These are phyloP conservation scores for Marasmius tenuissimus DNA, from an alignment of 1,284 basidiomycete species.

Conservation along the genomic window DNA sequence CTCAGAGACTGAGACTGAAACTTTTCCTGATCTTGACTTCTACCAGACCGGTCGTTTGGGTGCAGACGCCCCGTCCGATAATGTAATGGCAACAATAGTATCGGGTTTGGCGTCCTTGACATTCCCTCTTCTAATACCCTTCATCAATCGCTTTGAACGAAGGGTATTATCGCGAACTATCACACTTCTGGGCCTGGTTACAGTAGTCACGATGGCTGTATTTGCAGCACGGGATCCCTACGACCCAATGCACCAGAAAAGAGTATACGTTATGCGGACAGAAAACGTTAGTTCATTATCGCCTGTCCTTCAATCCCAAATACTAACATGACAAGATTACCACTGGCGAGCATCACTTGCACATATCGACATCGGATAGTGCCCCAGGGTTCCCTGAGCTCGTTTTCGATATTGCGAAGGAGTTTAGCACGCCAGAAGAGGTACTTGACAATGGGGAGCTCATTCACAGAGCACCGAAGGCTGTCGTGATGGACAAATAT, in stretches of 20 bases:
- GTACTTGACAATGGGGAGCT: slow-evolving; percentile 1
- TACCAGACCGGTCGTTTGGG: slow-evolving; percentile 74
- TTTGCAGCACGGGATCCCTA: slow-evolving; percentile 70
- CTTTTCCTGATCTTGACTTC: background rate
- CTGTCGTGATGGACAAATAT: slow-evolving; percentile 62
- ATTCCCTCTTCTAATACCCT: slow-evolving; percentile 67
- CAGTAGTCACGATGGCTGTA: slow-evolving; percentile 56
- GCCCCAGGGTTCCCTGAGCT: slow-evolving; percentile 74
- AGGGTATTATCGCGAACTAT: slow-evolving; percentile 48
- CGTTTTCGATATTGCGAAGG: slow-evolving; percentile 58
- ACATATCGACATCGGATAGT: slow-evolving; percentile 83
- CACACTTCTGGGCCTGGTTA: slow-evolving; percentile 44
- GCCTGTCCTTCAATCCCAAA: slow-evolving; percentile 1
- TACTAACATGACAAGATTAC: slow-evolving; percentile 52
- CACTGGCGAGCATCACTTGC: slow-evolving; percentile 72
- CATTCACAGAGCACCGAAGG: slow-evolving; percentile 31
- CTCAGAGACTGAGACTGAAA: background rate
- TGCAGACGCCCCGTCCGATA: slow-evolving; percentile 79
- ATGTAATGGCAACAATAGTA: slow-evolving; percentile 84
- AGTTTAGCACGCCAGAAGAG: slow-evolving; percentile 51
- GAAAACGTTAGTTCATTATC: slow-evolving; percentile 70
- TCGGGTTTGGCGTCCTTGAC: slow-evolving; percentile 61
- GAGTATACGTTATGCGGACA: slow-evolving; percentile 82
- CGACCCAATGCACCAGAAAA: slow-evolving; percentile 85
- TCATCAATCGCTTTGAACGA: slow-evolving; percentile 74